Evolutionary conservation across 2,329 filamentous ascomycete species (phyloP), one percentile per base, ranked within the genome.

Genomic region (Colletotrichum sp.): DNA sequence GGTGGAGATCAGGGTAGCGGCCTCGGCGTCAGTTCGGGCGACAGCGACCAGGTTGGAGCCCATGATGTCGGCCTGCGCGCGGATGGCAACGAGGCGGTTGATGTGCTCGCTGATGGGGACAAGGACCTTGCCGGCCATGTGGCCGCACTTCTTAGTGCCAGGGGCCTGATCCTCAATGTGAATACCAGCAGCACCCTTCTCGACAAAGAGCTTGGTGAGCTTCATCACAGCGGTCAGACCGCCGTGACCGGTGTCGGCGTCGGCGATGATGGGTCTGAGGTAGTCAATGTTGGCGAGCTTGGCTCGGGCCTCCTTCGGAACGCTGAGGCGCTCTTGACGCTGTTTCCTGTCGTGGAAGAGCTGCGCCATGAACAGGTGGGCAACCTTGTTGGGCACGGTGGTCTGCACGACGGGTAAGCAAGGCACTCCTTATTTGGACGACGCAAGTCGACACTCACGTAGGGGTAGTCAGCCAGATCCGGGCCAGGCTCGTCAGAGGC

Each of bases 321-420:
- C 93, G 78, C 92, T 94, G 68, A 99, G 88, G 76, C 97, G 95
- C 86, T 99, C 97, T 86, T 99, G 96, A 79, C 97, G 94, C 88
- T 99, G 97, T 88, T 99, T 99, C 83, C 97, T 95, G 90, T 99
- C 97, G 88, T 99, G 97, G 94, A 99, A 99, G 73, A 99, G 93
- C 88, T 99, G 97, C 16, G 97, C 96, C 92, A 98, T 96, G 92
- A 98, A 99, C 68, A 99, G 92, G 84, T 99, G 97, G 83, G 95
- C 92, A 79, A 99, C 97, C 88, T 99, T 99, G 90, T 99, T 98
- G 68, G 97, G 97, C 26, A 99, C 97, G 59, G 97, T 99, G 79
- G 97, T 98, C 95, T 97, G 77, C 13, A 57, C 8, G 21, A 26
- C 52, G 44, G 34, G 49, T 76, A 36, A 72, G 64, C 65, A 18